Base-by-base conservation (phyloP, 345 rosid genomes). In the Citrus unshiu region DNA sequence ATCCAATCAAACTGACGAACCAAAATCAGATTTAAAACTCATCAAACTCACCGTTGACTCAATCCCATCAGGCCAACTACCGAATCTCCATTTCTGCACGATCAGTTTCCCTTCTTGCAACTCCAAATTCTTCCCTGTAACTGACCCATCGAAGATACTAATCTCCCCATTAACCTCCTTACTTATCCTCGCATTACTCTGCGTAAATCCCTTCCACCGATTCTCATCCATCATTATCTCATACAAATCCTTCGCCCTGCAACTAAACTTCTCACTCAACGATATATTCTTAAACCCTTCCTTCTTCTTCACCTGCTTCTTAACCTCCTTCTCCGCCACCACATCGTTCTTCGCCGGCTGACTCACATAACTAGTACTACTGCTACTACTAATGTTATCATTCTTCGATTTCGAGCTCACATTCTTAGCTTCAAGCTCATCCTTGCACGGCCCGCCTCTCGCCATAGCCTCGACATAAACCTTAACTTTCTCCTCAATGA, bases 171-270 rank as follows among this genome's bases (percentile, higher is more conserved):
- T 93, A 62, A 94, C 98, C 40, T 93, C 98, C 76, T 80, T 94
- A 78, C 97, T 87, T 40, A 96, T 96, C 88, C 75, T 90, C 7
- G 98, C 98, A 86, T 90, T 90, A 56, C 99, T 96, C 92, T 90
- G 97, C 0, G 98, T 92, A 61, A 96, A 96, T 10, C 99, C 99
- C 74, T 89, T 96, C 99, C 99, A 96, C 46, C 95, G 83, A 61
- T 92, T 93, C 88, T 94, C 99, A 75, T 97, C 99, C 97, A 94
- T 93, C 83, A 97, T 68, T n/a, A 97, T 94, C 88, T 97, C 98
- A 84, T 40, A 94, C 93, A 94, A 21, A 83, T 91, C 88, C 83
- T 66, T 89, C 22, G 98, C 97, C 77, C 95, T 87, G 63, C 98
- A 96, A 63, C 87, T 92, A 35, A 95, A 95, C 84, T 86, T 93